phyloP scores from a whole-genome alignment of 805 yeast species.

The Candida dendrica region DNA sequence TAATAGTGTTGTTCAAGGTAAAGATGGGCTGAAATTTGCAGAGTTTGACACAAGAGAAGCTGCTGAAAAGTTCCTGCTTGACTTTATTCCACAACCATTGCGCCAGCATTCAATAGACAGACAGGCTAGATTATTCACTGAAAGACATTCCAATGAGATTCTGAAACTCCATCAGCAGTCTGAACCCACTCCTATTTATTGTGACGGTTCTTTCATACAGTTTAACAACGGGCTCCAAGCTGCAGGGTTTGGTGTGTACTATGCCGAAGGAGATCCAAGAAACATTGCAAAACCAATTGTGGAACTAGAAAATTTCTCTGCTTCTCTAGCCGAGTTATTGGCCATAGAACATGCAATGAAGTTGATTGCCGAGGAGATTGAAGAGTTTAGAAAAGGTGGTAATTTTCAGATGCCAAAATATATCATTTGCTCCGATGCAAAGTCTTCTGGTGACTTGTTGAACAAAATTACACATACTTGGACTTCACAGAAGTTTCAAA shows the following conservation, averaged over 20 bases:
- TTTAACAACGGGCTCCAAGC: constrained; percentile 18
- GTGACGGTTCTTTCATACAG: constrained; percentile 63
- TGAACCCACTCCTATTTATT: constrained; percentile 34
- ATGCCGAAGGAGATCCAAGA: constrained; percentile 45
- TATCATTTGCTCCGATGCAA: constrained; percentile 36
- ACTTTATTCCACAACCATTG: neutral
- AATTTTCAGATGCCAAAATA: constrained; percentile 19
- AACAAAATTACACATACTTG: neutral
- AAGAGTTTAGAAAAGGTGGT: no score
- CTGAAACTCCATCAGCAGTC: constrained; percentile 6
- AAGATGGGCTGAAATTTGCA: neutral
- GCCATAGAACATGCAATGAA: neutral
- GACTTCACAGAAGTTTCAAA: neutral
- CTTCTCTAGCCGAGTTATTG: neutral
- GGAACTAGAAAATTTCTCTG: neutral
- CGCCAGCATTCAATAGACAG: no score
- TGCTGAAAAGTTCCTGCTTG: neutral
- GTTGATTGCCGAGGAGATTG: neutral
- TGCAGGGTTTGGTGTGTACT: constrained; percentile 76
- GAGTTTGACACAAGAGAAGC: neutral
- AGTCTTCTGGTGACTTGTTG: neutral
- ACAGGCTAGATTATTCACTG: neutral
- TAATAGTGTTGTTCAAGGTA: neutral
- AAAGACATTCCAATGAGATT: neutral
- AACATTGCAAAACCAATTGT: constrained; percentile 44